Evolutionary conservation across 148 eudicot genomes (phyloP).

Genomic region (Heliamphora exappendiculata): DNA sequence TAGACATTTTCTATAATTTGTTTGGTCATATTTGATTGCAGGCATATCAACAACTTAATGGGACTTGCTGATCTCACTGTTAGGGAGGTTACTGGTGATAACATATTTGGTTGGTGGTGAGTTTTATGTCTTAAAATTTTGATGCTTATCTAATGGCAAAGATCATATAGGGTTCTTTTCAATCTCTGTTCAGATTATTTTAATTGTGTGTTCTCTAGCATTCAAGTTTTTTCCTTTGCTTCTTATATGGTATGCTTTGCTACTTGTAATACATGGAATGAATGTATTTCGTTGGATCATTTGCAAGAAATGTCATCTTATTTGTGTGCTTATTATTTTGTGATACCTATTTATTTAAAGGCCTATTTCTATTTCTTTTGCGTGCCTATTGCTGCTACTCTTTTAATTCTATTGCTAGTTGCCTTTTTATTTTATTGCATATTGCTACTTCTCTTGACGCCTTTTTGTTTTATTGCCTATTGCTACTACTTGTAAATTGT

Average conservation of each 20-base stretch:
- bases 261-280: too few relatives aligned
- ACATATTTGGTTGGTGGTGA: constrained; percentile 97
- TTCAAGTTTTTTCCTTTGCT: background rate
- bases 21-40: constrained; percentile 26
- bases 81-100: constrained; percentile 89
- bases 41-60: constrained; percentile 80
- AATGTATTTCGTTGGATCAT: background rate
- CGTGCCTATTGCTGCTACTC: too few relatives aligned
- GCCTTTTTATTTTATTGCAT: too few relatives aligned
- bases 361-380: too few relatives aligned
- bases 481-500: too few relatives aligned
- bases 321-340: background rate
- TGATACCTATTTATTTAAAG: background rate
- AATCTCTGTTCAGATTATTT: background rate
- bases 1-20: background rate
- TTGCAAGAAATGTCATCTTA: background rate
- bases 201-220: background rate
- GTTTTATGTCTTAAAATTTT: constrained; percentile 13
- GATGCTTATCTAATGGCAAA: background rate
- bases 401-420: too few relatives aligned
- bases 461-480: background rate
- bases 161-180: background rate
- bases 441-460: too few relatives aligned
- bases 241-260: background rate
- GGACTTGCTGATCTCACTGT: constrained; percentile 85